Evolutionary conservation across 495 filamentous ascomycete genomes (phyloP), one percentile per base, ranked within the genome.

Genomic region (Hypomontagnella monticulosa): DNA sequence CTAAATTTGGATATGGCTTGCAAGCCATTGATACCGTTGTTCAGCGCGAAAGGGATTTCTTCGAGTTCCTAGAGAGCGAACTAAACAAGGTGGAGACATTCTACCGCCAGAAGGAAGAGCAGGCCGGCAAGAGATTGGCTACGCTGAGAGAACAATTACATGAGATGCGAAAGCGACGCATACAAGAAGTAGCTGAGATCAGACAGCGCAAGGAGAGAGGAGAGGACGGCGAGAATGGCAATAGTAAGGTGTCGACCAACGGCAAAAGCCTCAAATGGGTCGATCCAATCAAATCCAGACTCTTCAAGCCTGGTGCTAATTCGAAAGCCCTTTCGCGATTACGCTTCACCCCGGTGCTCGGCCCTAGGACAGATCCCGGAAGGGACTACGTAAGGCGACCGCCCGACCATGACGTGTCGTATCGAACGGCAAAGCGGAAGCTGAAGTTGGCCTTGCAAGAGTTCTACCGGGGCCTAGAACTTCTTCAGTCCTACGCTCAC

Each of bases 381-480:
- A 75, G 85, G 57, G 90, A 93, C 71, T 92, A 91, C 55, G 79
- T 85, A 34, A 84, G 86, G n/a, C 83, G 83, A 23, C 80, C 83
- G 51, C 82, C 61, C 37, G 78, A 67, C 56, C 79, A 82, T 51
- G 88, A 89, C 19, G 87, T 95, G 3, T 83, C 93, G 0, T 96
- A 97, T 74, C 84, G 90, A 36, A 83, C 87, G 12, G 95, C 95
- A 1, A 97, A 97, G 75, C 81, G 89, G 49, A 97, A 96, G 75
- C 84, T 99, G 50, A 97, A 97, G 72, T 75, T 90, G 44, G 95
- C 95, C 0, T 71, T 97, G 58, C 91, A 93, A 70, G 95, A 98
- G 75, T 97, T 90, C 71, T 97, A 99, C 73, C 87, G 94, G 30
- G 89, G 92, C 5, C 82, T 98, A 3, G 95, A 99, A 73, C 82